These are phyloP conservation scores for Amorphotheca resinae DNA, from an alignment of 495 filamentous ascomycete genomes.

Conservation along the genomic window DNA sequence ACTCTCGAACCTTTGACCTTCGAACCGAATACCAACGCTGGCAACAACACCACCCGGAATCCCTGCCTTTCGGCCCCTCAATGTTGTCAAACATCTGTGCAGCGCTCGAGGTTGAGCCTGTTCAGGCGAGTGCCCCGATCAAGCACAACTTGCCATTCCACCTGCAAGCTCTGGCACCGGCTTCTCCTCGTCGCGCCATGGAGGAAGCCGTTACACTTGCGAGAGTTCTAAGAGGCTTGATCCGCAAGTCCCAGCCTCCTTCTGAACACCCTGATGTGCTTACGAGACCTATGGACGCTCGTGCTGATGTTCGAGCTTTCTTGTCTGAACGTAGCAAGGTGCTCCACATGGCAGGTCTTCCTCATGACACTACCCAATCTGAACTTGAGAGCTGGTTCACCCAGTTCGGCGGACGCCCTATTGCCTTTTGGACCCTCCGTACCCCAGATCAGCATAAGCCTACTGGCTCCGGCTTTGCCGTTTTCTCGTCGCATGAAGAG, in stretches of 20 bases:
- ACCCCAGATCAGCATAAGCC: slow-evolving; percentile 98
- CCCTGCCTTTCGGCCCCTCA: slow-evolving; percentile 87
- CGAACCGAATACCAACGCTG: slow-evolving; percentile 95
- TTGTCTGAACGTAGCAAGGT: slow-evolving; percentile 92
- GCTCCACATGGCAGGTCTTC: slow-evolving; percentile 89
- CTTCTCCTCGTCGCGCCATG: slow-evolving; percentile 94
- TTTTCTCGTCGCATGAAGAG: slow-evolving; percentile 99
- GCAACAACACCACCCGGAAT: slow-evolving; percentile 97
- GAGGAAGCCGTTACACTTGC: slow-evolving; percentile 93
- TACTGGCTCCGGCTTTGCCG: slow-evolving; percentile 91
- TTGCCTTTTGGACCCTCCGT: slow-evolving; percentile 96
- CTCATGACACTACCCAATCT: slow-evolving; percentile 95
- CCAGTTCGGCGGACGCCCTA: slow-evolving; percentile 94
- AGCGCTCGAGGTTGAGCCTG: slow-evolving; percentile 91
- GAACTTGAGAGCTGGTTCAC: slow-evolving; percentile 99
- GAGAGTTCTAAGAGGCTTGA: slow-evolving; percentile 78
- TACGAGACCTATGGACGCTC: slow-evolving; percentile 89
- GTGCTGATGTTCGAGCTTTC: slow-evolving; percentile 94
- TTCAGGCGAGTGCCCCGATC: slow-evolving; percentile 92
- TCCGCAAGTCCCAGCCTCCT: slow-evolving; percentile 87
- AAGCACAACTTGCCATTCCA: slow-evolving; percentile 98
- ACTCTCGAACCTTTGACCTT: slow-evolving; percentile 92
- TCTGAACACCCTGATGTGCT: slow-evolving; percentile 90
- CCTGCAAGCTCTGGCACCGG: slow-evolving; percentile 87
- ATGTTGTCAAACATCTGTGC: slow-evolving; percentile 95